These are phyloP conservation scores for Evansstolkia leycettana DNA, from an alignment of 495 filamentous ascomycete species.

Conservation along the genomic window DNA sequence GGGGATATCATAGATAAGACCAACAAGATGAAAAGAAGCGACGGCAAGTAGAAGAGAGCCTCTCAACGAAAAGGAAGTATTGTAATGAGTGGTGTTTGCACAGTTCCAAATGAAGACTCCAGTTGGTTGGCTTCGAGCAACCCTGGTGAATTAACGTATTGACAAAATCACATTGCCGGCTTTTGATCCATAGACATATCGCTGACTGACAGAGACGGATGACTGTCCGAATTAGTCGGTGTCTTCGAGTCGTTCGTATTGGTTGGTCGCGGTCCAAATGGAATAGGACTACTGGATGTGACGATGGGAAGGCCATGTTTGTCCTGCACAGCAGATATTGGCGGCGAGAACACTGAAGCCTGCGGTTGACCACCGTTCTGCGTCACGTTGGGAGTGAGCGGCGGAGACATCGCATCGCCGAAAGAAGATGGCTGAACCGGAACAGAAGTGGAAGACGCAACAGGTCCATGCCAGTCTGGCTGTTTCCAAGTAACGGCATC, in stretches of 20 bases:
- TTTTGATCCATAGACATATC: no score
- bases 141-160: no score
- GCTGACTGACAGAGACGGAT: no score
- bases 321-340: constrained; percentile 19
- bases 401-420: constrained; percentile 8
- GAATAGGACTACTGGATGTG: constrained; percentile 37
- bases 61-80: no score
- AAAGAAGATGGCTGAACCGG: constrained; percentile 3
- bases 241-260: not conserved
- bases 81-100: no score
- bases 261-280: constrained; percentile 23
- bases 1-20: not conserved
- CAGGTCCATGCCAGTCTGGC: no score
- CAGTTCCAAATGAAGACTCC: no score
- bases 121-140: no score
- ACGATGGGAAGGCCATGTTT: constrained; percentile 39
- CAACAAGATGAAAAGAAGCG: not conserved
- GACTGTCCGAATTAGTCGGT: no score
- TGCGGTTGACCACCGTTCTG: constrained; percentile 5
- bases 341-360: constrained; percentile 16
- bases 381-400: constrained; percentile 11
- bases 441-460: not conserved
- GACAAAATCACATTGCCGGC: no score
- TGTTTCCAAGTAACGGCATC: no score
- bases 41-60: no score